phyloP scores from a whole-genome alignment of 164 flowering plant species.

The Liquidambar formosana region DNA sequence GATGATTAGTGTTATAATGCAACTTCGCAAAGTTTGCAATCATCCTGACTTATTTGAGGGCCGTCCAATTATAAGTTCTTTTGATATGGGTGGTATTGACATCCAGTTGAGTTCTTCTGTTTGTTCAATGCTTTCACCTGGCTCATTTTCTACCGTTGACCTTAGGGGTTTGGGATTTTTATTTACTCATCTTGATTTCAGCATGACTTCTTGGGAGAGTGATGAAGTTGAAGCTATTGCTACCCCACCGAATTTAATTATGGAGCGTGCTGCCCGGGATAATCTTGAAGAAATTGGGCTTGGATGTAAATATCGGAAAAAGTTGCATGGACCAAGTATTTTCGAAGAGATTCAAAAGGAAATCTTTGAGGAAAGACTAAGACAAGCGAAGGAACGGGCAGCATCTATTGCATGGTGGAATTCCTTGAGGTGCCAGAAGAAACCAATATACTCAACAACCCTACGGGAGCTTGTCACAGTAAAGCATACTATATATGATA shows the following conservation, averaged over 20 bases:
- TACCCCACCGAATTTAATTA: constrained; percentile 65
- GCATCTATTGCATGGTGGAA: constrained; percentile 97
- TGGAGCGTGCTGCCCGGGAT: constrained; percentile 28
- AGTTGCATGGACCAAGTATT: constrained; percentile 52
- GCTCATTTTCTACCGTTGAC: constrained; percentile 60
- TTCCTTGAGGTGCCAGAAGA: constrained; percentile 76
- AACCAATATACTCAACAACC: constrained; percentile 71
- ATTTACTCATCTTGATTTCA: constrained; percentile 81
- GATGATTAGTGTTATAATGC: constrained; percentile 98
- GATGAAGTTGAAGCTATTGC: constrained; percentile 73
- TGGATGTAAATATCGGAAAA: constrained; percentile 28
- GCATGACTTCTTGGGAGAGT: constrained; percentile 92
- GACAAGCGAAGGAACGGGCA: constrained; percentile 72
- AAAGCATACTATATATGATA: constrained; percentile 62
- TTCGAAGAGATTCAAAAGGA: constrained; percentile 84
- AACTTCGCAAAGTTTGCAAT: constrained; percentile 98
- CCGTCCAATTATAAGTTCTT: constrained; percentile 96
- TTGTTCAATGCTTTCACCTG: constrained; percentile 56
- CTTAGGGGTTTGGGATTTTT: constrained; percentile 65
- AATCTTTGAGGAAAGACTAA: constrained; percentile 69
- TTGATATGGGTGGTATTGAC: constrained; percentile 84
- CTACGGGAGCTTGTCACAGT: constrained; percentile 65
- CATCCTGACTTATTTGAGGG: constrained; percentile 99
- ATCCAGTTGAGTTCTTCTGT: constrained; percentile 71
- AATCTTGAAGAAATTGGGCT: constrained; percentile 25